Conservation (phyloP, 352 stramenopile genomes). For the Globisporangium okanoganense region DNA sequence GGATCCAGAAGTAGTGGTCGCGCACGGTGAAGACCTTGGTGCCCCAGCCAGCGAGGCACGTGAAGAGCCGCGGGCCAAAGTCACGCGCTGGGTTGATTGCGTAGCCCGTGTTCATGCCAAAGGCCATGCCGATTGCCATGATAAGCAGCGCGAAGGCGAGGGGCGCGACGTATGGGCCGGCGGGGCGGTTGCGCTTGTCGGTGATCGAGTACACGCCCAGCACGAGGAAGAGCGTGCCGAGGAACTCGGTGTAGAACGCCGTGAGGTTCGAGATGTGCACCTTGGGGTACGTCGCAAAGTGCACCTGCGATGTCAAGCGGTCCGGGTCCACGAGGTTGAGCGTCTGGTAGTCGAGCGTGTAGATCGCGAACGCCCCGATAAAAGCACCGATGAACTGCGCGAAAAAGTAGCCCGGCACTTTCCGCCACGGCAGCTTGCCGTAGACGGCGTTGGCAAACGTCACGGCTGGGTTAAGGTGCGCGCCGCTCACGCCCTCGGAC, state of each 20-base stretch:
- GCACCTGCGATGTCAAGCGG: conserved; percentile 26
- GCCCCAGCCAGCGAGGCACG: conserved; percentile 38
- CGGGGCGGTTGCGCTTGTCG: conserved; percentile 52
- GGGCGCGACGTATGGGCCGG: conserved; percentile 38
- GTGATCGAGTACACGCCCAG: conserved; percentile 57
- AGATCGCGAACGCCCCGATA: conserved; percentile 38
- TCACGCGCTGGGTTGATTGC: conserved; percentile 45
- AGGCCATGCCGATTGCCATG: conserved; percentile 62
- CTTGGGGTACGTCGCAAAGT: conserved; percentile 57
- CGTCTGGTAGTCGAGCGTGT: conserved; percentile 48
- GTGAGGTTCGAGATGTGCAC: conserved; percentile 33
- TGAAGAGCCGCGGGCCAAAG: conserved; percentile 37
- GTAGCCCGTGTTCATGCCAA: conserved; percentile 69
- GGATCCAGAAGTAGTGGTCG: conserved; percentile 56
- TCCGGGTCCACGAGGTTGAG: conserved; percentile 47
- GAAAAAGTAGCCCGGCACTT: conserved; percentile 50
- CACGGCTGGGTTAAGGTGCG: conserved; percentile 66
- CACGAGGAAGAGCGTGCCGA: conserved; percentile 56
- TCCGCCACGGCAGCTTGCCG: conserved; percentile 45
- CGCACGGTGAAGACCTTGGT: conserved; percentile 34
- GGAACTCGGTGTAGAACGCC: conserved; percentile 58
- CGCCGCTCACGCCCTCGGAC: conserved; percentile 47
- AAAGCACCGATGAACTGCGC: conserved; percentile 56
- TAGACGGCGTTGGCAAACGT: conserved; percentile 50
- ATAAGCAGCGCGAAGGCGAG: conserved; percentile 48